These are phyloP conservation scores for Blastomyces emzantsi DNA, from an alignment of 2,329 filamentous ascomycete species.

Conservation along the genomic window DNA sequence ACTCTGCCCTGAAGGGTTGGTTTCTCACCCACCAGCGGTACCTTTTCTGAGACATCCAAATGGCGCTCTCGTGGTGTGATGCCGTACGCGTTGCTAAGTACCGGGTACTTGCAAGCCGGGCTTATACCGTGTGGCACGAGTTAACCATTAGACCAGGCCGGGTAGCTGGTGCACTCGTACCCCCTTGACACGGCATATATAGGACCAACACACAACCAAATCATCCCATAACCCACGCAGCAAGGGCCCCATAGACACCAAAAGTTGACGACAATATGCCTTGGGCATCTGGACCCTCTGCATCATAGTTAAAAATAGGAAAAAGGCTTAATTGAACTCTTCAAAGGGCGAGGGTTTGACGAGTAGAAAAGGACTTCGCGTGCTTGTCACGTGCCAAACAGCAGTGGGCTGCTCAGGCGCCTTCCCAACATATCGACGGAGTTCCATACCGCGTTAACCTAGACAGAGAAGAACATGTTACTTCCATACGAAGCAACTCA, in stretches of 20 bases:
- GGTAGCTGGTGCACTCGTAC: background rate
- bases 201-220: background rate
- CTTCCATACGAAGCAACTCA: background rate
- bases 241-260: background rate
- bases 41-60: slow-evolving; percentile 1
- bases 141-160: slow-evolving; percentile 8
- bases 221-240: background rate
- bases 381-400: background rate
- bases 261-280: background rate
- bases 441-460: background rate
- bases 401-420: background rate
- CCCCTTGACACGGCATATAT: background rate
- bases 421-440: background rate
- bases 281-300: background rate
- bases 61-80: slow-evolving; percentile 4
- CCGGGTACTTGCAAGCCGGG: slow-evolving; percentile 7
- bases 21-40: slow-evolving; percentile 4
- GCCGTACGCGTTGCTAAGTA: slow-evolving; percentile 8
- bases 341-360: too few relatives aligned
- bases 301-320: background rate
- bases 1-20: slow-evolving; percentile 7
- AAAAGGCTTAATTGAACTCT: background rate
- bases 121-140: slow-evolving; percentile 5
- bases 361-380: background rate
- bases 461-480: background rate